Conservation (phyloP, 1,139 yeast genomes). For the Meyerozyma carpophila region DNA sequence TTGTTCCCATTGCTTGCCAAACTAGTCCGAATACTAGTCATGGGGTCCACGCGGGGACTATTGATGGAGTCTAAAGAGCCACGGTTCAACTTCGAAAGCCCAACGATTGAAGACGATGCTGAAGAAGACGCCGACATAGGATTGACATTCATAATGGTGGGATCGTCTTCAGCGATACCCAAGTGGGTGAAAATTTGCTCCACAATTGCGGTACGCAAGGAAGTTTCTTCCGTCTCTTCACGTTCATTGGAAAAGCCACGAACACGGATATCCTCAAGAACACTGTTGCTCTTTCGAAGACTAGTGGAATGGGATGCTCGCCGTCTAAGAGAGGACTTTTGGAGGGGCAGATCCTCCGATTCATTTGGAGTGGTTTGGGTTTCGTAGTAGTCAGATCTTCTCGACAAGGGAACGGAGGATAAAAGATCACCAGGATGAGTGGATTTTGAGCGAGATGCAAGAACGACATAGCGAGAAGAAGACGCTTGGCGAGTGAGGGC, state of each 20-base stretch:
- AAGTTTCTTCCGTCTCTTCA: constrained; percentile 74
- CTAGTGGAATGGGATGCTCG: neutral
- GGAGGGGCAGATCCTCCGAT: constrained; percentile 2
- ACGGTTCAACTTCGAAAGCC: constrained; percentile 19
- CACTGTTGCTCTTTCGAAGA: neutral
- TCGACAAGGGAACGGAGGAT: constrained; percentile 74
- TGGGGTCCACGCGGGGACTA: neutral
- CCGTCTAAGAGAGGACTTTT: neutral
- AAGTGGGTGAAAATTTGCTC: constrained; percentile 70
- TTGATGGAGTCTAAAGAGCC: neutral
- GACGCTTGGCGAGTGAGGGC: constrained; percentile 4
- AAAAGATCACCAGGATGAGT: constrained; percentile 80
- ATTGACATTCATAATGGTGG: constrained; percentile 8
- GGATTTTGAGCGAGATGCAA: constrained; percentile 53
- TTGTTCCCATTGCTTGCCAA: constrained; percentile 10
- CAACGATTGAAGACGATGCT: constrained; percentile 23
- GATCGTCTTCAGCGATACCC: constrained; percentile 50
- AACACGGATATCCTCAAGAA: constrained; percentile 22
- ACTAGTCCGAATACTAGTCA: neutral
- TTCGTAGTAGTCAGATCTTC: constrained; percentile 32
- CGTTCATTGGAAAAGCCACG: constrained; percentile 49
- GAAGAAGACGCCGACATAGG: constrained; percentile 13
- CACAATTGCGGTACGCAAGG: constrained; percentile 63
- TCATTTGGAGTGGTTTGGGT: constrained; percentile 8
- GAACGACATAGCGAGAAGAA: constrained; percentile 58